These are phyloP conservation scores for Fusarium annulatum DNA, from an alignment of 2,329 filamentous ascomycete genomes.

Conservation along the genomic window DNA sequence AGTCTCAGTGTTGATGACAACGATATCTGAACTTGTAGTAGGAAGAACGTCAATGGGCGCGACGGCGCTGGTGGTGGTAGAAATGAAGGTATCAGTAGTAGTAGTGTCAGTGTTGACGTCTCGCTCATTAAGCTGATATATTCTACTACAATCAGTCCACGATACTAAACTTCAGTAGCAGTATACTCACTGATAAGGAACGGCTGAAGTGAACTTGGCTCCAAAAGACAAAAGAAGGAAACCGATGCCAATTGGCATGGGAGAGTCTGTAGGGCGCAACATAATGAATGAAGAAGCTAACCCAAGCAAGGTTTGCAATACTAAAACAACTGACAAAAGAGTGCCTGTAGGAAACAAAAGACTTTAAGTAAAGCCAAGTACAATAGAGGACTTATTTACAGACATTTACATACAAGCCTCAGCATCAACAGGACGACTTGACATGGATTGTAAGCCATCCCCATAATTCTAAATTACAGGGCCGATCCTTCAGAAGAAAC, in stretches of 20 bases:
- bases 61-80: not conserved
- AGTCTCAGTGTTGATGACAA: not conserved
- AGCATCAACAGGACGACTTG: not conserved
- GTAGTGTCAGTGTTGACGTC: not conserved
- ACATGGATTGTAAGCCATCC: not conserved
- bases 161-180: no score
- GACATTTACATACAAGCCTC: not conserved
- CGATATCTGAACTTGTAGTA: not conserved
- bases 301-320: constrained; percentile 6
- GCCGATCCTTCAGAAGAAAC: not conserved
- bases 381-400: not conserved
- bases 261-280: constrained; percentile 18
- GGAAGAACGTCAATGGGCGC: not conserved
- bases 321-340: not conserved
- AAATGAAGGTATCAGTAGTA: not conserved
- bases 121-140: not conserved
- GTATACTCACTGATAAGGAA: constrained; percentile 5
- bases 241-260: constrained; percentile 9
- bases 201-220: constrained; percentile 9
- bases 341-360: not conserved
- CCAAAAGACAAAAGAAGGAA: constrained; percentile 23
- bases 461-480: not conserved
- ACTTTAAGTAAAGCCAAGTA: constrained; percentile 15
- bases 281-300: constrained; percentile 26
- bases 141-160: not conserved